Conservation (phyloP, 306 rosid genomes). For the Casuarina cunninghamiana region DNA sequence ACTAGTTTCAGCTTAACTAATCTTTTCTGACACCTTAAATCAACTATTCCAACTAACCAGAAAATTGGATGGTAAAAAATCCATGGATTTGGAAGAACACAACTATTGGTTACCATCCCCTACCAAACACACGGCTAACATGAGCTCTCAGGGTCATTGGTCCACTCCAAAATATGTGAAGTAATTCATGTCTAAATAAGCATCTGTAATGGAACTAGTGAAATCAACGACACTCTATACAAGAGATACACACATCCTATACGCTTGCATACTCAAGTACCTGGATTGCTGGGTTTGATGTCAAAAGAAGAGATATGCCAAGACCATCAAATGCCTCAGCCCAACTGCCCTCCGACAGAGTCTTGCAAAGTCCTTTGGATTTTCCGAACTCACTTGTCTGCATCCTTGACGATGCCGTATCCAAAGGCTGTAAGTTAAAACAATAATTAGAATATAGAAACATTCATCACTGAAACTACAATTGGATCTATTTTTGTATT, state of each 20-base stretch:
- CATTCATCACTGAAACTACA: slow-evolving; percentile 1
- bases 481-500: neutral
- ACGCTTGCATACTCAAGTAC: slow-evolving; percentile 30
- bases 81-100: neutral
- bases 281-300: slow-evolving; percentile 94
- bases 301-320: slow-evolving; percentile 87
- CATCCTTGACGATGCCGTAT: slow-evolving; percentile 88
- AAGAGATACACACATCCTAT: slow-evolving; percentile 19
- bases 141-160: neutral
- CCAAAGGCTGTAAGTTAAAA: slow-evolving; percentile 72
- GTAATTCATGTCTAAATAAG: neutral
- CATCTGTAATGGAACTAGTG: slow-evolving; percentile 1
- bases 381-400: slow-evolving; percentile 97
- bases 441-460: slow-evolving; percentile 25
- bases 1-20: slow-evolving; percentile 26
- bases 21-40: slow-evolving; percentile 6
- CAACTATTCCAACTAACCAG: neutral
- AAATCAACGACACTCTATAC: slow-evolving; percentile 7
- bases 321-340: slow-evolving; percentile 89
- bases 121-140: neutral
- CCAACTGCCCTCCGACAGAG: slow-evolving; percentile 82
- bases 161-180: neutral
- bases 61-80: slow-evolving; percentile 11
- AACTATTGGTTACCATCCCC: neutral
- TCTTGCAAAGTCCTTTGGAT: slow-evolving; percentile 91